These are phyloP conservation scores for Paramyrothecium sp. DNA, from an alignment of 2,329 filamentous ascomycete species.

Conservation along the genomic window DNA sequence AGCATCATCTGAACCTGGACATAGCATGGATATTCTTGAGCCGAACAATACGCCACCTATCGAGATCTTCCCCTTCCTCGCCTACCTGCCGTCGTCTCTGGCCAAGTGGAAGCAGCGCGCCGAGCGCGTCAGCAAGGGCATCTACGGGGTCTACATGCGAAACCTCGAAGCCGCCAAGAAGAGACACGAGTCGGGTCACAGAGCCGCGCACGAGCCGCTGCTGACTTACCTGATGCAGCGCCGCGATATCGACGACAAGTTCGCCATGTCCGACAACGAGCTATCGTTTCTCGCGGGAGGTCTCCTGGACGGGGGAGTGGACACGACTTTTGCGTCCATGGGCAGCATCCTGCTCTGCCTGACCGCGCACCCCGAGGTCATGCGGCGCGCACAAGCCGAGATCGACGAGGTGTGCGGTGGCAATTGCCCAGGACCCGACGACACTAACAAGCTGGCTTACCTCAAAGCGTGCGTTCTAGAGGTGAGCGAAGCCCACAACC, in stretches of 20 bases:
- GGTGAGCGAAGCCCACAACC: neutral
- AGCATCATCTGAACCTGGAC: neutral
- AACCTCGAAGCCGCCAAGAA: neutral
- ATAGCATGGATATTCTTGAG: neutral
- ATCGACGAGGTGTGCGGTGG: neutral
- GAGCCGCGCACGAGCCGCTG: neutral
- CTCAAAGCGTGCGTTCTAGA: neutral
- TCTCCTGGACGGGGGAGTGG: neutral
- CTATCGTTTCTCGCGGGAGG: neutral
- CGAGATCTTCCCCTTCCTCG: neutral
- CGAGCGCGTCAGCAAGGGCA: neutral
- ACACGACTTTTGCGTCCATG: neutral
- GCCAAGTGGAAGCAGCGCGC: neutral
- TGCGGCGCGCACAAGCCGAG: neutral
- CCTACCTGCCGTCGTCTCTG: neutral
- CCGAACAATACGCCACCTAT: conserved; percentile 1
- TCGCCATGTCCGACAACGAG: neutral
- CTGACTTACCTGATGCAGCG: neutral
- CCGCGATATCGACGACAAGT: neutral
- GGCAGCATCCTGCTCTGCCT: neutral
- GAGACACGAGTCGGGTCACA: neutral
- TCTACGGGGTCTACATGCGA: neutral
- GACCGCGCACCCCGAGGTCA: neutral
- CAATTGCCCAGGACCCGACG: neutral
- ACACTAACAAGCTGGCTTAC: neutral